A percentile compares a stretch with the other conserved stretches of the same genome.
Evolutionary conservation across 495 filamentous ascomycete genomes (phyloP).

Genomic region (Aspergillus sclerotioniger): DNA sequence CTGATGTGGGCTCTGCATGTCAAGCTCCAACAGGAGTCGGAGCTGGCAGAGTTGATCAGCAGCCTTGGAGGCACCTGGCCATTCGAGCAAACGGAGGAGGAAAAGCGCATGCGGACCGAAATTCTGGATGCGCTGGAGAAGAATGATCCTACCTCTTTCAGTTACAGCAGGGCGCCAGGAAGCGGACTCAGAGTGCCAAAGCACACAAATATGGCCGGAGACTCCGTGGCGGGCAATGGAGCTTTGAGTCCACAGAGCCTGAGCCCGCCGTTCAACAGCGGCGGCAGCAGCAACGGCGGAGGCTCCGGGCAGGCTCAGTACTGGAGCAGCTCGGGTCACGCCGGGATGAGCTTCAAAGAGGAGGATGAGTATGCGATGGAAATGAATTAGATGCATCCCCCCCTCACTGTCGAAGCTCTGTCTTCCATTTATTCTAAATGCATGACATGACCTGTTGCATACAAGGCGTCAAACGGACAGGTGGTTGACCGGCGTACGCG

Average conservation of each 20-base stretch:
- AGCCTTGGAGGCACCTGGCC: constrained; percentile 71
- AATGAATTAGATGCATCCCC: constrained; percentile 45
- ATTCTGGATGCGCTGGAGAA: constrained; percentile 79
- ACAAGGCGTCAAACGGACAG: constrained; percentile 38
- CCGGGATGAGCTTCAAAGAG: constrained; percentile 79
- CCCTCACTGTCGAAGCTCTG: constrained; percentile 7
- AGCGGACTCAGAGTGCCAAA: constrained; percentile 86
- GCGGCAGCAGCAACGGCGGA: constrained; percentile 49
- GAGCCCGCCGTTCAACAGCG: constrained; percentile 68
- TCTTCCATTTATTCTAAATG: constrained; percentile 15
- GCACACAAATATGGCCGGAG: constrained; percentile 87
- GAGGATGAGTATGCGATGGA: constrained; percentile 91
- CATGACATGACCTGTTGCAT: constrained; percentile 40
- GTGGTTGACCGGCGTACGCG: constrained; percentile 34
- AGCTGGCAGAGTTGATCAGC: constrained; percentile 70
- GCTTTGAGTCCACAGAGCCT: constrained; percentile 59
- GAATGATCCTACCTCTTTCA: constrained; percentile 68
- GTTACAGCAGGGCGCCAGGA: constrained; percentile 81
- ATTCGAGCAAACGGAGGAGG: constrained; percentile 85
- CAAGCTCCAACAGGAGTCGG: constrained; percentile 84
- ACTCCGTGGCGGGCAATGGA: constrained; percentile 55
- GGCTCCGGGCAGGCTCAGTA: constrained; percentile 66
- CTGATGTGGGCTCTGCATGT: constrained; percentile 92
- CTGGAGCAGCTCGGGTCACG: constrained; percentile 66
- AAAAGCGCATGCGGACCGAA: constrained; percentile 91